Percentiles rank a stretch among this genome's conserved stretches.
Conservation (phyloP, 129 eudicot species). For the Cynara cardunculus region DNA sequence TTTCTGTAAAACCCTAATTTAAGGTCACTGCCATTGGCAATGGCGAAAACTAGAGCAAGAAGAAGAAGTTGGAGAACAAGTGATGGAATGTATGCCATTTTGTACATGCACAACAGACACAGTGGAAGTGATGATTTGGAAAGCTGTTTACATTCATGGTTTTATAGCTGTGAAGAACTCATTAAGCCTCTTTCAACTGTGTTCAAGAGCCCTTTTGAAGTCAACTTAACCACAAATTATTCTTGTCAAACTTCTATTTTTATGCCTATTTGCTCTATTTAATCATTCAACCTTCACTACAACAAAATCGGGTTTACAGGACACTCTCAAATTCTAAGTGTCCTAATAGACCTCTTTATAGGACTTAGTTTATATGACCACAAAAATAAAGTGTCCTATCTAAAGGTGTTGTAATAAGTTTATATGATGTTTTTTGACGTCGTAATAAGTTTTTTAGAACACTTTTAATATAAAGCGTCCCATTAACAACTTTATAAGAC, state of each 20-base stretch:
- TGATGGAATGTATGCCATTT: constrained; percentile 18
- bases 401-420: no score
- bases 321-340: no score
- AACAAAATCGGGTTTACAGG: no score
- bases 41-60: constrained; percentile 14
- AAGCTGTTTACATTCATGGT: background rate
- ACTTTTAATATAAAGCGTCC: no score
- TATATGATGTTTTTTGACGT: no score
- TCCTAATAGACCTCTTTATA: no score
- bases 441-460: no score
- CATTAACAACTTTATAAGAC: no score
- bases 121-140: constrained; percentile 10
- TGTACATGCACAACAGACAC: background rate
- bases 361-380: no score
- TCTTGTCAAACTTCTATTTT: background rate
- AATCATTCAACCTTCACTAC: background rate
- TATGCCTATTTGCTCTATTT: background rate
- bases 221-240: background rate
- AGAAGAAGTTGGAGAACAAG: constrained; percentile 28
- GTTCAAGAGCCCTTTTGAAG: background rate
- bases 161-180: constrained; percentile 15
- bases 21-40: constrained; percentile 41
- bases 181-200: background rate
- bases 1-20: constrained; percentile 32
- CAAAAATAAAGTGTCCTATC: no score